phyloP scores from a whole-genome alignment of 2,329 filamentous ascomycete species.

The Neonectria magnoliae region DNA sequence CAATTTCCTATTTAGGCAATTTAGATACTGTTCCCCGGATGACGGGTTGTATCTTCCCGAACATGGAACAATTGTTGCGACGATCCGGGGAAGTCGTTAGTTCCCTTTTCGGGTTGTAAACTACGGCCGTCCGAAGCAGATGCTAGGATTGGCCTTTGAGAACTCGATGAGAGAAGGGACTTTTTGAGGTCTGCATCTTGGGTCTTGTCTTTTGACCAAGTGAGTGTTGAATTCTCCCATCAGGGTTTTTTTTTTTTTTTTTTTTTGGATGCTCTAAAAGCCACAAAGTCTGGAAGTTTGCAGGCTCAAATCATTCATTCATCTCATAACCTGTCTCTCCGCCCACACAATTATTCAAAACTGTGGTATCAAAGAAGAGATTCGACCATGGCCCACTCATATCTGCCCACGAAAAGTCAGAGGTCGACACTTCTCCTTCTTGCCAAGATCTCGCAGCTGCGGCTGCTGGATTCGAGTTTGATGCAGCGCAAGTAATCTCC shows the following conservation, averaged over 20 bases:
- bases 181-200: no score
- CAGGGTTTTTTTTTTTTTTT: accelerated
- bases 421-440: background rate
- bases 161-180: no score
- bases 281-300: background rate
- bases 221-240: background rate
- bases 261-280: background rate
- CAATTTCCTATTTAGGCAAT: constrained; percentile 9
- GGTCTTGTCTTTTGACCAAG: no score
- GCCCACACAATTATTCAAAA: constrained; percentile 1
- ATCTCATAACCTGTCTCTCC: background rate
- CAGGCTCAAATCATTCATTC: background rate
- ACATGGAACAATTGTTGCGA: background rate
- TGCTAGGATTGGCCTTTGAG: no score
- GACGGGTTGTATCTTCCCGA: background rate
- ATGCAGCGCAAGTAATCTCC: background rate
- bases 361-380: constrained; percentile 3
- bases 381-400: constrained; percentile 14
- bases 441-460: background rate
- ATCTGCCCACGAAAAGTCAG: constrained; percentile 5
- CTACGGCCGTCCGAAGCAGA: no score
- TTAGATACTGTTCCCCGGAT: background rate
- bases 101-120: background rate
- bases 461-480: background rate
- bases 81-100: background rate